Evolutionary conservation across 352 stramenopile species (phyloP), one percentile per base, ranked within the genome.

Genomic region (Halophytophthora polymorphica): DNA sequence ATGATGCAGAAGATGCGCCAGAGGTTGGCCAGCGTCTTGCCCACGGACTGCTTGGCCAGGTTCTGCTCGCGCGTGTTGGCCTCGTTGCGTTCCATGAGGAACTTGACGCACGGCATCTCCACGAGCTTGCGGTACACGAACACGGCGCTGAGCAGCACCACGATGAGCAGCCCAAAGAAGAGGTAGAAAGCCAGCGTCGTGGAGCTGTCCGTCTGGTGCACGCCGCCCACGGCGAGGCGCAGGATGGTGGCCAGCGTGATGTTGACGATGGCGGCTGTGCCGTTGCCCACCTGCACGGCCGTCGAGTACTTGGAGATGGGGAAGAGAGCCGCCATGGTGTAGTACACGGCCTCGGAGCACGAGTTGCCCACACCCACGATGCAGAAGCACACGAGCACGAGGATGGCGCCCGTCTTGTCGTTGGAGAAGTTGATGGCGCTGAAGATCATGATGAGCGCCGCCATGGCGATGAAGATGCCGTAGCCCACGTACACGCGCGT

Each of bases 221-320:
- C 25, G 15, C 69, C 66, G 34, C 66, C 66, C 3, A 78, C 60
- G 2, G 63, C 37, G 10, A 77, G 43, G 10, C 62, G 64, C 8
- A 83, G 45, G 42, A 83, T 34, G 14, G 69, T 80, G 2, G 52
- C 37, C 18, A 71, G 43, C 13, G 61, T 73, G 35, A 78, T 58
- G 63, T 80, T 83, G 41, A 76, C 18, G 31, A 71, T 52, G 31
- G 56, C 69, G 4, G 64, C 64, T 6, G 34, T 51, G 31, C 61
- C 66, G 44, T 80, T 77, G 25, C 67, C 73, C 19, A 84, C 66
- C 49, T 84, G 70, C 12, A 84, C 60, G 7, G 67, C 67, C 50
- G 75, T 79, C 14, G 65, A 78, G 52, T 71, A 81, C 45, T 76
- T 75, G 49, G 77, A 52, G 11, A 66, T 55, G 1, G 64, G 73